Evolutionary conservation across 192 early-diverging fungal genomes (phyloP), one percentile per base, ranked within the genome.

Genomic region (Thoreauomyces humboldtii): DNA sequence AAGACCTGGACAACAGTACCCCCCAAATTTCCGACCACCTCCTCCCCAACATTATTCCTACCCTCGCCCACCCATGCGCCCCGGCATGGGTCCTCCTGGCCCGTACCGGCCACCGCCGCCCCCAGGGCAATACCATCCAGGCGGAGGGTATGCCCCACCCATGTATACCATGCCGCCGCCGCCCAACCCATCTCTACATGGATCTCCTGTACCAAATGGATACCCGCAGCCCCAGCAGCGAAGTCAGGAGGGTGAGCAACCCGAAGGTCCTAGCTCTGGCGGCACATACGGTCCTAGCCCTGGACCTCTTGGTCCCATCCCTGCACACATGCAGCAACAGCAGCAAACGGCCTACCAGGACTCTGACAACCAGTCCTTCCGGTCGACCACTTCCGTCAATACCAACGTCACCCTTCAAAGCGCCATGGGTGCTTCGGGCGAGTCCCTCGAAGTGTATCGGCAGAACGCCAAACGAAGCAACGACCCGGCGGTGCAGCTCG

Each of bases 401-500:
- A 63, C 68, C 9, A n/a, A 53, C 0, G 22, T 29, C 7, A 59
- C 63, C 0, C n/a, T 28, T 22, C 58, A 38, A 17, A 43, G 35
- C 17, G 61, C 63, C 12, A 48, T 65, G 32, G 35, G 41, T 6
- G 15, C 70, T 7, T 37, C 50, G n/a, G 58, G 58, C 19, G 70
- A 72, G 46, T 37, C 46, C 0, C 43, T 77, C 45, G 76, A 77
- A 64, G 36, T 44, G 61, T 75, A 72, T 38, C 43, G 77, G 37
- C 73, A 76, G 32, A 70, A 74, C 25, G 77, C 73, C 0, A 78
- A 76, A 42, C 53, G 60, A 34, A 71, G 67, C 55, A 66, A 69
- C 33, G 93, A 96, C 77, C 88, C 87, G 7, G 75, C 69, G 4
- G 79, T 84, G 25, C 90, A 91, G 72, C 79, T 96, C 32, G 85